These are phyloP conservation scores for Erodium texanum DNA, from an alignment of 441 rosid genomes.

Conservation along the genomic window DNA sequence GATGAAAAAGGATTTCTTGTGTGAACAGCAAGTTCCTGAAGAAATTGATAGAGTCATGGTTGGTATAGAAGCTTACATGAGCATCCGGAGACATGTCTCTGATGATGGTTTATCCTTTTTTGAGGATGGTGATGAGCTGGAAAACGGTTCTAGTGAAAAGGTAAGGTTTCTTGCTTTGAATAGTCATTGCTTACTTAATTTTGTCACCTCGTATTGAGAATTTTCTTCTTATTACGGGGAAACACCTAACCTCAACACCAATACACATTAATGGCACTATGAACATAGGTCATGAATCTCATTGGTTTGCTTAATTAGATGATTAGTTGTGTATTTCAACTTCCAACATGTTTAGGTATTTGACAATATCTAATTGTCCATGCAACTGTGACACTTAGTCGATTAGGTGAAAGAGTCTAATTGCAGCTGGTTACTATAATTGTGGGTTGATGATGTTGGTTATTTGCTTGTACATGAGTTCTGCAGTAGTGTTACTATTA, in stretches of 20 bases:
- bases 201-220: neutral
- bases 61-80: constrained; percentile 89
- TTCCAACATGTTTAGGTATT: neutral
- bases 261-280: neutral
- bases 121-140: constrained; percentile 52
- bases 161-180: constrained; percentile 27
- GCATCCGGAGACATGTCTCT: constrained; percentile 71
- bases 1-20: constrained; percentile 1
- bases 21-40: constrained; percentile 95
- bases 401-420: neutral
- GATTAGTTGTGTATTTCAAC: neutral
- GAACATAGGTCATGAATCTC: neutral
- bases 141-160: constrained; percentile 44
- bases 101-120: constrained; percentile 65
- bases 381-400: neutral
- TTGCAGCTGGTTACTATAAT: neutral
- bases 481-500: neutral
- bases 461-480: neutral
- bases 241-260: neutral
- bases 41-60: constrained; percentile 93
- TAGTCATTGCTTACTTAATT: constrained; percentile 3
- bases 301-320: neutral
- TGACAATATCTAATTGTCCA: neutral
- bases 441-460: neutral
- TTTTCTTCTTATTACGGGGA: neutral